Percentiles rank a stretch among this genome's conserved stretches.
Conservation (phyloP, 805 yeast genomes). For the Candida awuae region DNA sequence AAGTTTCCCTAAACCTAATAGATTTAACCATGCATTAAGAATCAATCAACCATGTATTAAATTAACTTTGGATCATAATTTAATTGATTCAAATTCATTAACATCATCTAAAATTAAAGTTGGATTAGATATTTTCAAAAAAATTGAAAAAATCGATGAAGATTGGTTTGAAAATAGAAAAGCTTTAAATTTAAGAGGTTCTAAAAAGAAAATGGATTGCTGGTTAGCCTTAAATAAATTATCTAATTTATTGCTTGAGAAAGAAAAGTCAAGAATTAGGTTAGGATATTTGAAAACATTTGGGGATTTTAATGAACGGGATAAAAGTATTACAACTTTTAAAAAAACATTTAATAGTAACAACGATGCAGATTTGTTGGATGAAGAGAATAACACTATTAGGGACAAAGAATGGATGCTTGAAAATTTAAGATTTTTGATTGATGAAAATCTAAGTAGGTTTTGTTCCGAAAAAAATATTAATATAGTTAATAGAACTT, state of each 20-base stretch:
- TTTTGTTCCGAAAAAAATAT: slow-evolving; percentile 22
- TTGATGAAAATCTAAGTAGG: slow-evolving; percentile 28
- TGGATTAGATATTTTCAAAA: slow-evolving; percentile 12
- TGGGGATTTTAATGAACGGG: background rate
- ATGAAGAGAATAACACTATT: background rate
- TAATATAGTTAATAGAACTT: slow-evolving; percentile 25
- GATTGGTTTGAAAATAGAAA: slow-evolving; percentile 11
- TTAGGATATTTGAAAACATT: slow-evolving; percentile 17
- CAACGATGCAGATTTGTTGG: background rate
- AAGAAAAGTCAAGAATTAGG: slow-evolving; percentile 16
- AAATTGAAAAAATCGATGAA: slow-evolving; percentile 10
- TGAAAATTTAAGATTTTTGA: slow-evolving; percentile 20
- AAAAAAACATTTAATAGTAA: slow-evolving; percentile 5
- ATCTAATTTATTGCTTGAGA: slow-evolving; percentile 18
- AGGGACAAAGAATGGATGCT: slow-evolving; percentile 17
- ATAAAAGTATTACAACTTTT: slow-evolving; percentile 3
- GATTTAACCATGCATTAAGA: slow-evolving; percentile 4
- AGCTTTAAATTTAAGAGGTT: slow-evolving; percentile 6
- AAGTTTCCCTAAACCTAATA: slow-evolving; percentile 4
- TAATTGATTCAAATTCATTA: slow-evolving; percentile 11
- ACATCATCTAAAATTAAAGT: slow-evolving; percentile 12
- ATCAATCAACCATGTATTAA: slow-evolving; percentile 12
- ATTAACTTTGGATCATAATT: slow-evolving; percentile 14
- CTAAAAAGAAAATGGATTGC: slow-evolving; percentile 9
- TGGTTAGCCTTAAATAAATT: slow-evolving; percentile 18